Percentiles rank a stretch among this genome's conserved stretches.
Conservation (phyloP, 768 basidiomycete genomes). For the Boletus pseudo-olivaceus region DNA sequence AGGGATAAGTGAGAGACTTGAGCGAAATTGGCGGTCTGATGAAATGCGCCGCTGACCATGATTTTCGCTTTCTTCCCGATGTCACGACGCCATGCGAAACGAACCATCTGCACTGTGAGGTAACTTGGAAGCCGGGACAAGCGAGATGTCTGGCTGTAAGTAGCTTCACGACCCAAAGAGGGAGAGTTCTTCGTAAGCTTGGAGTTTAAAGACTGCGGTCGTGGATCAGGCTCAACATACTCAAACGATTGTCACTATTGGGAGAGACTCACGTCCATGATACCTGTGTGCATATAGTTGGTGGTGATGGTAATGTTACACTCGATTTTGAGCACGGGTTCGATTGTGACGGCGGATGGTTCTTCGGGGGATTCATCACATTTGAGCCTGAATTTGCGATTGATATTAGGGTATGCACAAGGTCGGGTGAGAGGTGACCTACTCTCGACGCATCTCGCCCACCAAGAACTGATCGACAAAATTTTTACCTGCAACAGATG, state of each 20-base stretch:
- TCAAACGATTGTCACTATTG: constrained; percentile 1
- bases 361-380: constrained; percentile 86
- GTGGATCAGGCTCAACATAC: neutral
- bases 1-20: neutral
- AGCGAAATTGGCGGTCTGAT: neutral
- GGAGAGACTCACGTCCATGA: constrained; percentile 59
- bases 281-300: constrained; percentile 85
- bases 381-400: constrained; percentile 49
- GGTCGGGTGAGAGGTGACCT: neutral
- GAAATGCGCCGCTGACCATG: constrained; percentile 54
- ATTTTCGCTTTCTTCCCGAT: constrained; percentile 94
- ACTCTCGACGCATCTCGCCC: constrained; percentile 76
- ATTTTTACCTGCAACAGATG: constrained; percentile 39
- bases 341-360: constrained; percentile 53
- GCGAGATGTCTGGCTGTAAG: constrained; percentile 77
- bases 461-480: constrained; percentile 82
- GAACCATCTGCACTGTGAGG: constrained; percentile 90
- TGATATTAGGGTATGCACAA: constrained; percentile 20
- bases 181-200: constrained; percentile 84
- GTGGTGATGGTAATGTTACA: constrained; percentile 88
- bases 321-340: constrained; percentile 83
- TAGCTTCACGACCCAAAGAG: constrained; percentile 72
- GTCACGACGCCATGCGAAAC: constrained; percentile 92
- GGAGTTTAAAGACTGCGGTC: constrained; percentile 72
- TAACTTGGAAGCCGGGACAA: constrained; percentile 82